Conservation (phyloP, 2,329 filamentous ascomycete species). For the Monilinia fructicola region DNA sequence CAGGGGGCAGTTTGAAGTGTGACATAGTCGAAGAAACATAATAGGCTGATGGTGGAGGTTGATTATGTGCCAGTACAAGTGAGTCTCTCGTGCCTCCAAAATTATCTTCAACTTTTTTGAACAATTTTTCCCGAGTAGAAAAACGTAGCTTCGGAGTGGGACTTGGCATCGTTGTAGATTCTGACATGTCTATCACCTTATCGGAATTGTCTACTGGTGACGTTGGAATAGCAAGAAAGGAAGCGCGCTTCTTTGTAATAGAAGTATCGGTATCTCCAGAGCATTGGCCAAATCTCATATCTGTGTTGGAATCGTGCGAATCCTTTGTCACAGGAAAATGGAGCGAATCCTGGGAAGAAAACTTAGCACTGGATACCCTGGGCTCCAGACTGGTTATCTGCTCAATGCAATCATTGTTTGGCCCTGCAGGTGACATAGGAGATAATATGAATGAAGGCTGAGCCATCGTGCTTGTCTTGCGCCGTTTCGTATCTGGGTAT, state of each 20-base stretch:
- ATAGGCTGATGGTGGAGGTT: conserved; percentile 45
- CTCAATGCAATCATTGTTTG: not conserved
- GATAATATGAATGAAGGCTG: not conserved
- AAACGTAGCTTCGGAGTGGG: not conserved
- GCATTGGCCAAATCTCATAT: conserved; percentile 65
- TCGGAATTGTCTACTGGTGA: not conserved
- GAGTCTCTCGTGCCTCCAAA: not conserved
- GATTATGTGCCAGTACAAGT: conserved; percentile 1
- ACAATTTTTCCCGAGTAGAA: not conserved
- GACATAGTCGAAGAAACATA: conserved; percentile 58
- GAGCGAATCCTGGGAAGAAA: conserved; percentile 47
- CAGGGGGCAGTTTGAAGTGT: conserved; percentile 58
- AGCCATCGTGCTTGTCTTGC: not conserved
- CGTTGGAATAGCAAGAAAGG: conserved; percentile 1
- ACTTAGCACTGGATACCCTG: conserved; percentile 6
- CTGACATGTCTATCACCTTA: not conserved
- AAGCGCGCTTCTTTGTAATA: not conserved
- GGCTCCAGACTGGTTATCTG: conserved; percentile 20
- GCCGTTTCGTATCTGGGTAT: not conserved
- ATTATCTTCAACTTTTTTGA: not conserved
- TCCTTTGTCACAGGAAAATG: conserved; percentile 78
- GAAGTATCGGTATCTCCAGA: conserved; percentile 44
- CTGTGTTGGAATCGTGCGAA: conserved; percentile 62
- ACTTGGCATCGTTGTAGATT: not conserved
- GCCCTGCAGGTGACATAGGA: not conserved